These are phyloP conservation scores for Chrysosporium keratinophilum DNA, from an alignment of 2,329 filamentous ascomycete species.

Conservation along the genomic window DNA sequence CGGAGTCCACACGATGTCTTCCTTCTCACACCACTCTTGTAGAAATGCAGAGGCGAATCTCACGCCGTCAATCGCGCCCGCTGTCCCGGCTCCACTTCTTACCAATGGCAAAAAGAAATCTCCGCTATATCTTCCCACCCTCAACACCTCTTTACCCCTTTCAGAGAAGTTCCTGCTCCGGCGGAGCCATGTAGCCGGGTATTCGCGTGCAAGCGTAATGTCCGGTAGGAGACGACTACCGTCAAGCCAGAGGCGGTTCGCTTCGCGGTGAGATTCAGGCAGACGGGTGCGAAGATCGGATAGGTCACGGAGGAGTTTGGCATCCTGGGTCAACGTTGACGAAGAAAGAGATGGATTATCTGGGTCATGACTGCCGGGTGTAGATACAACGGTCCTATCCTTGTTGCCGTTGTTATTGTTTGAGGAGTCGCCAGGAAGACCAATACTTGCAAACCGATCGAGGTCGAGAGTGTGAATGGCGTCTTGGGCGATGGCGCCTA, in stretches of 20 bases:
- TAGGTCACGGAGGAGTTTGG: conserved; percentile 31
- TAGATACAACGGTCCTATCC: conserved; percentile 31
- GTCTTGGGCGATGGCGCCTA: conserved; percentile 40
- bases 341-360: conserved; percentile 22
- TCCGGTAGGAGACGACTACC: conserved; percentile 33
- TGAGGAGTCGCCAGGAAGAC: conserved; percentile 30
- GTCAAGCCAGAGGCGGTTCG: conserved; percentile 37
- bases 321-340: conserved; percentile 30
- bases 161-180: conserved; percentile 30
- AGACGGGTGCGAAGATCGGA: conserved; percentile 33
- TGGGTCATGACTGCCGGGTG: conserved; percentile 32
- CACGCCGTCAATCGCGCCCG: conserved; percentile 36
- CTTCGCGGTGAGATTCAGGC: conserved; percentile 32
- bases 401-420: conserved; percentile 30
- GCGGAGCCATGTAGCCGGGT: conserved; percentile 37
- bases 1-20: conserved; percentile 37
- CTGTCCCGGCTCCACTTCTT: conserved; percentile 22
- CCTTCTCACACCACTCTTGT: conserved; percentile 38
- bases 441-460: conserved; percentile 34
- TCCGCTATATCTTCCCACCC: conserved; percentile 28
- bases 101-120: conserved; percentile 37
- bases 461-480: conserved; percentile 37
- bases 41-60: conserved; percentile 38
- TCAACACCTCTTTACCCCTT: conserved; percentile 28
- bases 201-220: conserved; percentile 33